These are phyloP conservation scores for Mycena olivaceomarginata DNA, from an alignment of 768 basidiomycete species.

Conservation along the genomic window DNA sequence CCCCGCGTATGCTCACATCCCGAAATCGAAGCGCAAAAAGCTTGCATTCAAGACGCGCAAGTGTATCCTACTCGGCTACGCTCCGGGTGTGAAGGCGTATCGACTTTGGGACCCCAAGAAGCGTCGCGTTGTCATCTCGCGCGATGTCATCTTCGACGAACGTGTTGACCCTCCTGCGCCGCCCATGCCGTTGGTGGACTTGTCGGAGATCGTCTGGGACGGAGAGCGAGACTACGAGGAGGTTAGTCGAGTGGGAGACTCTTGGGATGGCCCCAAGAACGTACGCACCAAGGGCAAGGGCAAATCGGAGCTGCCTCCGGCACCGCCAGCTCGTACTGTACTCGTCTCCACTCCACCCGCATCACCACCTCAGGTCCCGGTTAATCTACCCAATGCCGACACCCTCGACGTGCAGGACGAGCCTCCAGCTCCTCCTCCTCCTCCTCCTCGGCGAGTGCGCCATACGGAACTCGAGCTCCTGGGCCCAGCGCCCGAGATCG, in stretches of 20 bases:
- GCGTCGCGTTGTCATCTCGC: conserved; percentile 41
- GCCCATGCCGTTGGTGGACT: conserved; percentile 19
- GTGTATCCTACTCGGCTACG: conserved; percentile 51
- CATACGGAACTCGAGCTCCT: too few relatives aligned
- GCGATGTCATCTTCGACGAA: conserved; percentile 50
- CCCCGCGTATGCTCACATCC: conserved; percentile 42
- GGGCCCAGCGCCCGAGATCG: too few relatives aligned
- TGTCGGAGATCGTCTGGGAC: conserved; percentile 30
- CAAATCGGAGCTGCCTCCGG: conserved; percentile 9
- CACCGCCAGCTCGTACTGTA: background rate
- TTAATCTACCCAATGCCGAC: background rate
- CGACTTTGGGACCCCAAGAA: conserved; percentile 45
- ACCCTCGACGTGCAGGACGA: background rate
- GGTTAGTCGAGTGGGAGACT: conserved; percentile 13
- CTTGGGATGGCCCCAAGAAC: conserved; percentile 14
- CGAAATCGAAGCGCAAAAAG: conserved; percentile 16
- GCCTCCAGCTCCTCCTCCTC: conserved; percentile 3
- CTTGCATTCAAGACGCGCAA: too few relatives aligned
- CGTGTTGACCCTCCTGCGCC: conserved; percentile 38
- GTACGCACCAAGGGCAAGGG: background rate
- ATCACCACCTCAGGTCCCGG: background rate
- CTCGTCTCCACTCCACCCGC: background rate
- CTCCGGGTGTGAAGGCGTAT: conserved; percentile 35
- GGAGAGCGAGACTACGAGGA: conserved; percentile 10
- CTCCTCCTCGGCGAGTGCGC: conserved; percentile 10